Percentiles rank a stretch among this genome's conserved stretches.
Conservation (phyloP, 2,329 filamentous ascomycete species). For the Pleurostoma richardsiae region DNA sequence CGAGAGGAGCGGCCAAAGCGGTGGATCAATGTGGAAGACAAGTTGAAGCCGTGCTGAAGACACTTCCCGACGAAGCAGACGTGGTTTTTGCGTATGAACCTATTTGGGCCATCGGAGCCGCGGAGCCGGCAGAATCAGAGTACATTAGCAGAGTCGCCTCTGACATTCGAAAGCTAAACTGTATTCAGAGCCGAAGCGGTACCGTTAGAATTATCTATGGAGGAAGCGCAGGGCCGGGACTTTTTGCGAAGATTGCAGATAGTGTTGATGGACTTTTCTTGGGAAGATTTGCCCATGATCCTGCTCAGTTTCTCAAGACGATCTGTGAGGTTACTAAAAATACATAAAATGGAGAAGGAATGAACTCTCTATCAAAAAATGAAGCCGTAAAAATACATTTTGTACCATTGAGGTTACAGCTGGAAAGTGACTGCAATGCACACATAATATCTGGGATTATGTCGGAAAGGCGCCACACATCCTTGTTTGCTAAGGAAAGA, state of each 20-base stretch:
- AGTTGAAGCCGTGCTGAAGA: slow-evolving; percentile 57
- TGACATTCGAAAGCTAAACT: slow-evolving; percentile 51
- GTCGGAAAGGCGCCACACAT: no score
- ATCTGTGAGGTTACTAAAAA: slow-evolving; percentile 61
- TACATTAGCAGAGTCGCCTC: slow-evolving; percentile 69
- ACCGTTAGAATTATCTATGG: slow-evolving; percentile 72
- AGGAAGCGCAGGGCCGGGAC: slow-evolving; percentile 74
- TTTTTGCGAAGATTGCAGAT: slow-evolving; percentile 62
- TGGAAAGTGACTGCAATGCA: no score
- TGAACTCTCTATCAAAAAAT: no score
- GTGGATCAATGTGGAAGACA: slow-evolving; percentile 63
- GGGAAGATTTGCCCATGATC: slow-evolving; percentile 76
- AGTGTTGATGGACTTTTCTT: slow-evolving; percentile 78
- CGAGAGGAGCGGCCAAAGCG: slow-evolving; percentile 46
- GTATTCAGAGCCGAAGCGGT: slow-evolving; percentile 46
- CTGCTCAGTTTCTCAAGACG: slow-evolving; percentile 65
- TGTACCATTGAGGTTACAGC: no score
- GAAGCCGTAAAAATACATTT: no score
- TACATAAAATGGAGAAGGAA: no score
- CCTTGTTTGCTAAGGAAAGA: no score
- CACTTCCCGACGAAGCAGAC: slow-evolving; percentile 57
- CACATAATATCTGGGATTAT: no score
- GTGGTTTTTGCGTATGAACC: slow-evolving; percentile 82
- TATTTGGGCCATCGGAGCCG: slow-evolving; percentile 81
- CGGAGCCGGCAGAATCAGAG: slow-evolving; percentile 63